Conservation (phyloP, 306 rosid species). For the Mucuna pruriens region DNA sequence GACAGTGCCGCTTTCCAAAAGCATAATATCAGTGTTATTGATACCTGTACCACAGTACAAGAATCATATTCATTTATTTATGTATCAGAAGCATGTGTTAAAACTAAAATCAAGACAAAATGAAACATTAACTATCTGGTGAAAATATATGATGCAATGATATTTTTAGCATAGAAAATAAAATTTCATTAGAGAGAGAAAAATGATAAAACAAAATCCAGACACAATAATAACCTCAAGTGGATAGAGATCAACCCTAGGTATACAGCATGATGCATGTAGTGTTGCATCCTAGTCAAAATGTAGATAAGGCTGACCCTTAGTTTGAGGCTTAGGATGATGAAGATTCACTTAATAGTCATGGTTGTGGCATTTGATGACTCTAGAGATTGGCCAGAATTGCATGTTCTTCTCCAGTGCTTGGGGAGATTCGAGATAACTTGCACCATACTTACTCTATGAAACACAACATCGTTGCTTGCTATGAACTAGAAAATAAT, state of each 20-base stretch:
- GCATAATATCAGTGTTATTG: slow-evolving; percentile 48
- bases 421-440: too few relatives aligned
- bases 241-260: not conserved
- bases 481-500: too few relatives aligned
- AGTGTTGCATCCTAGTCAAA: not conserved
- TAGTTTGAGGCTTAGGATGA: not conserved
- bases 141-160: slow-evolving; percentile 16
- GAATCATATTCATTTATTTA: slow-evolving; percentile 40
- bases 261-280: slow-evolving; percentile 28
- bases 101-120: slow-evolving; percentile 17
- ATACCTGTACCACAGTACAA: slow-evolving; percentile 58
- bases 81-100: slow-evolving; percentile 14
- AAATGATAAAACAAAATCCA: slow-evolving; percentile 14
- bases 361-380: too few relatives aligned
- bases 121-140: slow-evolving; percentile 7
- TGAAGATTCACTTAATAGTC: too few relatives aligned
- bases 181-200: slow-evolving; percentile 6
- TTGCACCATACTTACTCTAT: too few relatives aligned
- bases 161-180: not conserved
- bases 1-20: slow-evolving; percentile 65
- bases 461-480: too few relatives aligned
- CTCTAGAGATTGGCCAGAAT: too few relatives aligned
- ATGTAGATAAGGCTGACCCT: not conserved
- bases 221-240: slow-evolving; percentile 14
- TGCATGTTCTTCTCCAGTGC: too few relatives aligned